Percentiles rank a stretch among this genome's conserved stretches.
These are phyloP conservation scores for Penicillium malachiteum DNA, from an alignment of 495 filamentous ascomycete species.

Conservation along the genomic window DNA sequence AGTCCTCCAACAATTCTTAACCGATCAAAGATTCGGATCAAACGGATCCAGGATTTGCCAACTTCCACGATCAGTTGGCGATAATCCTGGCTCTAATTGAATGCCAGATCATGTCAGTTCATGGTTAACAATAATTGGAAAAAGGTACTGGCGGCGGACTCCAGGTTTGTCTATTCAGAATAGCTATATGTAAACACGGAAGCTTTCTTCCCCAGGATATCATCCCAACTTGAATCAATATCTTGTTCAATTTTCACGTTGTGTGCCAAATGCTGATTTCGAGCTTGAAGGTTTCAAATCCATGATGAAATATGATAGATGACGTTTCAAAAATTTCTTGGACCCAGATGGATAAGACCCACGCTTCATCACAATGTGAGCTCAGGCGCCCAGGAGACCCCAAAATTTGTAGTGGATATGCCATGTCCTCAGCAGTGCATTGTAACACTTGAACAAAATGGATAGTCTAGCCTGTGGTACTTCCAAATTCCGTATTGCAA, in stretches of 20 bases:
- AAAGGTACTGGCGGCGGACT: constrained; percentile 4
- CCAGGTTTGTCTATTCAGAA: background rate
- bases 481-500: too few relatives aligned
- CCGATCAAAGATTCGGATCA: constrained; percentile 3
- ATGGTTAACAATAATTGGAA: background rate
- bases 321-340: background rate
- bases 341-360: background rate
- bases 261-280: too few relatives aligned
- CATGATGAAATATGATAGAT: too few relatives aligned
- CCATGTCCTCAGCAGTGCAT: too few relatives aligned
- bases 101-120: background rate
- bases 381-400: background rate
- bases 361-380: background rate
- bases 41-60: constrained; percentile 1
- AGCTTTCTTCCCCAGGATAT: background rate
- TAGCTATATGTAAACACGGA: constrained; percentile 7
- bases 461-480: too few relatives aligned
- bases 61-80: constrained; percentile 4
- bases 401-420: background rate
- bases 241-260: too few relatives aligned
- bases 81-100: constrained; percentile 4
- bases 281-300: too few relatives aligned
- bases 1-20: background rate
- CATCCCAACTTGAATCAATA: background rate
- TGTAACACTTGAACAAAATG: too few relatives aligned